Evolutionary conservation across 129 eudicot genomes (phyloP), one percentile per base, ranked within the genome.

Genomic region (Tagetes patula): DNA sequence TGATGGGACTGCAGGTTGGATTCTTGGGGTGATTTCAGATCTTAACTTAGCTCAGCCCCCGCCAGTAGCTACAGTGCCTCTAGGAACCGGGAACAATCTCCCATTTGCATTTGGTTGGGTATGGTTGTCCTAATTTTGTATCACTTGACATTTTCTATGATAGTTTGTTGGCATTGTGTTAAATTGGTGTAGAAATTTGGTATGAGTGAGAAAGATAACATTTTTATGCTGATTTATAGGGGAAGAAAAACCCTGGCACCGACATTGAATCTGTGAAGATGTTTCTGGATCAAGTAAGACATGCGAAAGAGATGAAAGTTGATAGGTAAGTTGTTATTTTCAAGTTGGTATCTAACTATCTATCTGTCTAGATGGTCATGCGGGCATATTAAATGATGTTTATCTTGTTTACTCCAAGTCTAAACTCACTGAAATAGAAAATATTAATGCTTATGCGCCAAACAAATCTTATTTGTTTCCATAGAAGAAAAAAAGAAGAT

Each of bases 101-200:
- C 97, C 97, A 4, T 91, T 84, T 77, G 84, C 97, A 75, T 91
- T 91, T 85, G 97, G 96, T 67, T 91, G 96, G 97, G 97, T 91
- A 86, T 78, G 90, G n/a, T 71, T 42, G 12, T 76, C 30, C 61
- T 42, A 67, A 5, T 31, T 66, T 31, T 75, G 11, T 27, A 12
- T 27, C 33, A 41, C 10, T 30, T 11, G 36, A 4, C 14, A 33
- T 59, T 70, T 47, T 55, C 47, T 69, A 39, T 42, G 48, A 55
- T 8, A 33, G 4, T n/a, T 13, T n/a, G 58, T 30, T 50, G 58
- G 58, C 8, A 1, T n/a, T 5, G 2, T n/a, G 30, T 68, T 76
- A 53, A 40, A 11, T 11, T 36, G 27, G 5, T 53, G 52, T 59
- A 40, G 10, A 40, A 56, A 33, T 65, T n/a, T 45, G 31, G 61